Percentiles rank a stretch among this genome's conserved stretches.
These are phyloP conservation scores for Fusarium setosum DNA, from an alignment of 2,329 filamentous ascomycete species.

Conservation along the genomic window DNA sequence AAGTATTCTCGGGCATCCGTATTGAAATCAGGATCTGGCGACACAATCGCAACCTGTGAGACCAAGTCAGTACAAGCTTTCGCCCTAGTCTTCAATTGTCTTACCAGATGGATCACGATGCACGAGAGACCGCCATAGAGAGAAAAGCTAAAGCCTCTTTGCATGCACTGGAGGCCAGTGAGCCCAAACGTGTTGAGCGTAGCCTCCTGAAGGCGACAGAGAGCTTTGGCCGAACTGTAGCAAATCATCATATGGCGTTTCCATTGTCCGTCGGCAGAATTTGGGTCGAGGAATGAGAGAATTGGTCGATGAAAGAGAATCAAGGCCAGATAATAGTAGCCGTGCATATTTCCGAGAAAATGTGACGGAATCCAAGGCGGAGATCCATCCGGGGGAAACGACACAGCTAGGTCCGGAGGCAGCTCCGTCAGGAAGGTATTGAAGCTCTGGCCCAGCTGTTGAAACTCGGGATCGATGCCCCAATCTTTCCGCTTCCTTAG, in stretches of 20 bases:
- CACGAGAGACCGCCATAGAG: slow-evolving; percentile 94
- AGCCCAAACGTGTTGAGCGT: slow-evolving; percentile 82
- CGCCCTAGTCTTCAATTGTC: slow-evolving; percentile 43
- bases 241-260: slow-evolving; percentile 89
- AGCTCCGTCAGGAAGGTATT: slow-evolving; percentile 81
- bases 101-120: slow-evolving; percentile 91
- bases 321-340: slow-evolving; percentile 86
- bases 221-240: slow-evolving; percentile 83
- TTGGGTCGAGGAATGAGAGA: slow-evolving; percentile 80
- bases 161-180: slow-evolving; percentile 88
- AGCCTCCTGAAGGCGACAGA: slow-evolving; percentile 89
- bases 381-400: slow-evolving; percentile 81
- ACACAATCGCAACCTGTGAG: slow-evolving; percentile 86
- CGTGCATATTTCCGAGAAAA: slow-evolving; percentile 89
- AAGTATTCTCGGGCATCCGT: slow-evolving; percentile 89
- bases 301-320: slow-evolving; percentile 92
- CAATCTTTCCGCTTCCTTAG: slow-evolving; percentile 85
- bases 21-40: slow-evolving; percentile 89
- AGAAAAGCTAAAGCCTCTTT: slow-evolving; percentile 92
- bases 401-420: slow-evolving; percentile 81
- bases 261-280: slow-evolving; percentile 78
- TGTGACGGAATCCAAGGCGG: slow-evolving; percentile 88
- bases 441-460: slow-evolving; percentile 81
- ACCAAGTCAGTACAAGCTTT: slow-evolving; percentile 3
- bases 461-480: slow-evolving; percentile 86